Conservation (phyloP, 2,329 filamentous ascomycete genomes). For the Microdochium trichocladiopsis region DNA sequence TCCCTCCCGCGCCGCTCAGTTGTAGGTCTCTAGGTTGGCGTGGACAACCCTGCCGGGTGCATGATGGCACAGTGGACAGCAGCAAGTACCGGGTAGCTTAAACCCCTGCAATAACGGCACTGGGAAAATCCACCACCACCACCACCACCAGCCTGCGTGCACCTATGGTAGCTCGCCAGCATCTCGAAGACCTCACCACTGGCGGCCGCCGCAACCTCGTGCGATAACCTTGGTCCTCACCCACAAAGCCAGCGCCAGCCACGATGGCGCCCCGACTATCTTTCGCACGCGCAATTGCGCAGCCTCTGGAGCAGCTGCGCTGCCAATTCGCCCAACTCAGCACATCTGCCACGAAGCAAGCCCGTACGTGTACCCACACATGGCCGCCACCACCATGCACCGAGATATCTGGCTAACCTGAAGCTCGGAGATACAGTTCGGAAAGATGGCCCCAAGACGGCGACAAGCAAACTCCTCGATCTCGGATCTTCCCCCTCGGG, state of each 20-base stretch:
- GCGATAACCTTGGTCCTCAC: too few relatives aligned
- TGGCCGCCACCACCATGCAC: neutral
- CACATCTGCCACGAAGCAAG: conserved; percentile 11
- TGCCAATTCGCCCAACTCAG: conserved; percentile 14
- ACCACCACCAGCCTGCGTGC: neutral
- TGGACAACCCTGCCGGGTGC: too few relatives aligned
- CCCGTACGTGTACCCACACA: conserved; percentile 10
- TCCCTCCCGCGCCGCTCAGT: too few relatives aligned
- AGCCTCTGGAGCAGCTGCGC: conserved; percentile 5
- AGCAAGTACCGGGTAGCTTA: neutral
- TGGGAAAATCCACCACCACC: neutral
- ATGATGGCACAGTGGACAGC: neutral
- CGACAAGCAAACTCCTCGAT: neutral
- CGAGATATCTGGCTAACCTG: neutral
- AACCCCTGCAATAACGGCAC: neutral
- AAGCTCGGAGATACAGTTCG: conserved; percentile 11
- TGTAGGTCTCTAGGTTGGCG: too few relatives aligned
- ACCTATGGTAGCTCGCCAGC: neutral
- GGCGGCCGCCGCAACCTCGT: too few relatives aligned
- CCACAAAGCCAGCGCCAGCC: neutral
- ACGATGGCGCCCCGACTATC: conserved; percentile 35
- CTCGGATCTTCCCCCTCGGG: neutral
- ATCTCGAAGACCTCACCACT: neutral
- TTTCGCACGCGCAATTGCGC: conserved; percentile 14
- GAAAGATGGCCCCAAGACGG: conserved; percentile 5